Conservation (phyloP, 768 basidiomycete species). For the Trametes gibbosa region DNA sequence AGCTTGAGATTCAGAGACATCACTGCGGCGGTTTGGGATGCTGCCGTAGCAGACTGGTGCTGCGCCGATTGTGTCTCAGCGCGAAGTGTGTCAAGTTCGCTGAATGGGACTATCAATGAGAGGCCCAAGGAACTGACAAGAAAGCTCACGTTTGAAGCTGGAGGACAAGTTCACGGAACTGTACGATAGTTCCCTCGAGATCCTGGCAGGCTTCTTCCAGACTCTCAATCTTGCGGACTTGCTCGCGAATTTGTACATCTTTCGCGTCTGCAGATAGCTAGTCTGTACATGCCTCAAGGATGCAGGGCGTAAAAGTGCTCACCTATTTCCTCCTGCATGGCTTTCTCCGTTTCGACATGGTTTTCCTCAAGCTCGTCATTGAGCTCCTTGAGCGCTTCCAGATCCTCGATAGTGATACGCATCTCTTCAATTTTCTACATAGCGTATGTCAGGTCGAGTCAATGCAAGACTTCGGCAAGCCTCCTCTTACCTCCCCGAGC, state of each 20-base stretch:
- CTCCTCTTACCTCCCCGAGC: slow-evolving; percentile 71
- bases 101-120: slow-evolving; percentile 29
- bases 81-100: slow-evolving; percentile 83
- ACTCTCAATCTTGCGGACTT: slow-evolving; percentile 55
- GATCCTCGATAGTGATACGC: slow-evolving; percentile 92
- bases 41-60: slow-evolving; percentile 76
- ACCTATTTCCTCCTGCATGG: slow-evolving; percentile 89
- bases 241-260: slow-evolving; percentile 69
- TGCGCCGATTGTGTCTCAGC: slow-evolving; percentile 84
- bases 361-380: slow-evolving; percentile 97
- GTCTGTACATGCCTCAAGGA: not conserved
- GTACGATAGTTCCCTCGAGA: slow-evolving; percentile 80
- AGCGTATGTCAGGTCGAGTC: not conserved
- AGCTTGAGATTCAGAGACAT: slow-evolving; percentile 94
- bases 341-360: slow-evolving; percentile 90
- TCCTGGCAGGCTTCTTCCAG: slow-evolving; percentile 83
- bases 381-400: slow-evolving; percentile 93
- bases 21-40: slow-evolving; percentile 87
- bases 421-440: slow-evolving; percentile 94
- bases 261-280: slow-evolving; percentile 51
- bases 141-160: slow-evolving; percentile 69
- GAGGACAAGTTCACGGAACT: slow-evolving; percentile 90
- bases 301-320: slow-evolving; percentile 20
- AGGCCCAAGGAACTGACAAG: not conserved
- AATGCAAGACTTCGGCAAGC: not conserved